These are phyloP conservation scores for Orychophragmus violaceus DNA, from an alignment of 345 rosid species.

Conservation along the genomic window DNA sequence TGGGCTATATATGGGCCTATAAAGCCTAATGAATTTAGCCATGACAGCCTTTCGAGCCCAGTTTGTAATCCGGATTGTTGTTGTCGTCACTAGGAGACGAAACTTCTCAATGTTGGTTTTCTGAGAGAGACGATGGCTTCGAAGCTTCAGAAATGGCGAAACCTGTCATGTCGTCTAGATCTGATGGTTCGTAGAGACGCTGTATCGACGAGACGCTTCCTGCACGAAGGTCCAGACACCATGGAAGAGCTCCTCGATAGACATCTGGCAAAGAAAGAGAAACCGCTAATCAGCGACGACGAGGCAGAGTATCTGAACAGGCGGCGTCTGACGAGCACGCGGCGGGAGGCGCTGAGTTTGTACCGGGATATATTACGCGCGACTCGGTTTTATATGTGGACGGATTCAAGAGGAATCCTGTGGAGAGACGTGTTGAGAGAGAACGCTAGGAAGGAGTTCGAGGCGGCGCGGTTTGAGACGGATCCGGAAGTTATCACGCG, in stretches of 20 bases:
- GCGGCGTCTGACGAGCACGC: conserved; percentile 58
- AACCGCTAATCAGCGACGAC: conserved; percentile 42
- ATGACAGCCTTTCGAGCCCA: neutral
- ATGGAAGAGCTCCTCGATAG: conserved; percentile 75
- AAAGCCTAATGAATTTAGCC: neutral
- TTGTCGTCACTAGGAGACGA: neutral
- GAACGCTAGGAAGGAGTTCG: conserved; percentile 80
- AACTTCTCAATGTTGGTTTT: neutral
- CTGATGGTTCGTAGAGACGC: neutral
- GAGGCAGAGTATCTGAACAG: conserved; percentile 56
- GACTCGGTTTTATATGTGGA: conserved; percentile 74
- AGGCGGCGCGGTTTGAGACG: conserved; percentile 71
- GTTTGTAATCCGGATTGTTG: neutral
- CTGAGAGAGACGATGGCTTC: conserved; percentile 29
- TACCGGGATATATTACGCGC: conserved; percentile 87
- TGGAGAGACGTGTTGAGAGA: conserved; percentile 82
- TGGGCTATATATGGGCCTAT: neutral
- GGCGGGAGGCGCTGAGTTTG: conserved; percentile 68
- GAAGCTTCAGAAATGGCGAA: conserved; percentile 47
- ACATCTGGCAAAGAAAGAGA: conserved; percentile 59
- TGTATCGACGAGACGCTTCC: conserved; percentile 9
- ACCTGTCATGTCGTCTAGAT: conserved; percentile 14
- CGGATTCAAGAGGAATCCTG: conserved; percentile 55
- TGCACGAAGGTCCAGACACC: conserved; percentile 80
- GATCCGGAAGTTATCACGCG: conserved; percentile 77